A percentile compares a stretch with the other conserved stretches of the same genome.
Conservation (phyloP, 2,329 filamentous ascomycete species). For the Colletotrichum sp. region DNA sequence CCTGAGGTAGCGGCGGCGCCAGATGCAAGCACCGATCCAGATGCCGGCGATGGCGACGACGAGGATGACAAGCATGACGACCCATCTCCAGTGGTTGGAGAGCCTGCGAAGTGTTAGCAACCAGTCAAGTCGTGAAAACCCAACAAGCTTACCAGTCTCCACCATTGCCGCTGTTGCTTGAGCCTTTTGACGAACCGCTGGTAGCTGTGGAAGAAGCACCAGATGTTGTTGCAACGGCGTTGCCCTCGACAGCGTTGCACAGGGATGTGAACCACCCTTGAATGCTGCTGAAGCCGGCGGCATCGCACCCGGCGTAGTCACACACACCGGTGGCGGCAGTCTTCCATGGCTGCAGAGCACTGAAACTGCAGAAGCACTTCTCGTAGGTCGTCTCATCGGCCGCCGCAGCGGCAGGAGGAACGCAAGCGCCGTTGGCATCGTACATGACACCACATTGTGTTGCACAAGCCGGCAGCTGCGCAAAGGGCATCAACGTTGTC, state of each 20-base stretch:
- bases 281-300: slow-evolving; percentile 57
- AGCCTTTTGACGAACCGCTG: slow-evolving; percentile 26
- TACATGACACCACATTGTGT: slow-evolving; percentile 63
- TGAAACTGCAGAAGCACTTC: slow-evolving; percentile 76
- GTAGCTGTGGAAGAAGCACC: slow-evolving; percentile 29
- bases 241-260: slow-evolving; percentile 57
- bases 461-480: slow-evolving; percentile 67
- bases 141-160: slow-evolving; percentile 51
- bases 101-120: slow-evolving; percentile 54
- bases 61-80: slow-evolving; percentile 80
- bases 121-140: not conserved
- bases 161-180: slow-evolving; percentile 30
- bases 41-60: slow-evolving; percentile 71
- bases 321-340: slow-evolving; percentile 64
- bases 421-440: slow-evolving; percentile 75
- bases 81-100: slow-evolving; percentile 76
- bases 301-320: slow-evolving; percentile 57
- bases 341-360: slow-evolving; percentile 52
- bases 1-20: slow-evolving; percentile 76
- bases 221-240: slow-evolving; percentile 30
- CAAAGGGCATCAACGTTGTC: slow-evolving; percentile 63
- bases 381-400: slow-evolving; percentile 61
- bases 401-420: slow-evolving; percentile 58
- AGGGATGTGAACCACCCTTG: slow-evolving; percentile 74
- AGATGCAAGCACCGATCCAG: slow-evolving; percentile 71